Conservation (phyloP, 306 rosid genomes). For the Notholithocarpus densiflorus region DNA sequence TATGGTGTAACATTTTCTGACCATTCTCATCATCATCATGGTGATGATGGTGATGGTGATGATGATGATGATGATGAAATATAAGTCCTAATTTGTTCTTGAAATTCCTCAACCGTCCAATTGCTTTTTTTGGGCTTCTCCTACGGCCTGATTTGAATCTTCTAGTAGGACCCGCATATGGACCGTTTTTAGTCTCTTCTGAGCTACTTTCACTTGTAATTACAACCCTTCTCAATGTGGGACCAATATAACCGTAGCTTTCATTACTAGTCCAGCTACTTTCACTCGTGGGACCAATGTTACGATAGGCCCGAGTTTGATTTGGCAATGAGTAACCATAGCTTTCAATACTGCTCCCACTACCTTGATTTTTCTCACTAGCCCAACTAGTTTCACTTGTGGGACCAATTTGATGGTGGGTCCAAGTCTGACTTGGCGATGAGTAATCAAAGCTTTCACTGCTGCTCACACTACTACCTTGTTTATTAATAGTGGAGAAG, state of each 20-base stretch:
- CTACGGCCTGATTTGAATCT: slow-evolving; percentile 14
- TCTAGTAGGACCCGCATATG: slow-evolving; percentile 14
- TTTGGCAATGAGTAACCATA: slow-evolving; percentile 22
- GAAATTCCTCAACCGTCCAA: slow-evolving; percentile 46
- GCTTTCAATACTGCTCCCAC: not conserved
- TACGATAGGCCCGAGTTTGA: not conserved
- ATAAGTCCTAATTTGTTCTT: slow-evolving; percentile 67
- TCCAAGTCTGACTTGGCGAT: slow-evolving; percentile 17
- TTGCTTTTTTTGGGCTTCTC: slow-evolving; percentile 18
- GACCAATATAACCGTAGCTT: not conserved
- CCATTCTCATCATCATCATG: not conserved
- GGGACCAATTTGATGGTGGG: not conserved
- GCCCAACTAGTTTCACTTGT: not conserved
- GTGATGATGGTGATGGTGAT: slow-evolving; percentile 44
- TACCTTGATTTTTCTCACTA: too few species aligned
- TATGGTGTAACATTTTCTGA: slow-evolving; percentile 31
- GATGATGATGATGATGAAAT: slow-evolving; percentile 82
- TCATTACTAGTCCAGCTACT: too few species aligned
- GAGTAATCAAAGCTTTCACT: slow-evolving; percentile 9
- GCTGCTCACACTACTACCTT: too few species aligned
- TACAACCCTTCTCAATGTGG: not conserved
- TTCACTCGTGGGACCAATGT: not conserved
- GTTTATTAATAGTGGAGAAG: slow-evolving; percentile 4
- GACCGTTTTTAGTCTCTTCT: slow-evolving; percentile 13
- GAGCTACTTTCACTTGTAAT: slow-evolving; percentile 30